Evolutionary conservation across 208 protist genomes (phyloP).

Genomic region (Willaertia magna): DNA sequence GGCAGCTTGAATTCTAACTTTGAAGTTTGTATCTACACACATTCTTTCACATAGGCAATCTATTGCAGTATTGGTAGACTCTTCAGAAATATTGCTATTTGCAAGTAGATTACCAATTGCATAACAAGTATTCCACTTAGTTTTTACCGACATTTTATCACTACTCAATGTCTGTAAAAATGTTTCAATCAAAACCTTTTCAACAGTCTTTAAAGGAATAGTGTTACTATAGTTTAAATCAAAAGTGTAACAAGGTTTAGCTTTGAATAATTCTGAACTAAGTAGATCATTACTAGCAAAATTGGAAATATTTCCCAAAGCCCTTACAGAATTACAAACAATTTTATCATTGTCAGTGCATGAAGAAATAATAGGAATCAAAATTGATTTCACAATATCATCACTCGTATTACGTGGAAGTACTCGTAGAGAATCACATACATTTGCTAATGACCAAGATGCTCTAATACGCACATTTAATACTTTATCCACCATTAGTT

Average conservation of each 20-base stretch:
- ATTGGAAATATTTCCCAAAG: background rate
- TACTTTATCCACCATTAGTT: background rate
- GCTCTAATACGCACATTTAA: background rate
- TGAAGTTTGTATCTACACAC: background rate
- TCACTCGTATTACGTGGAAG: background rate
- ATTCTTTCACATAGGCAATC: background rate
- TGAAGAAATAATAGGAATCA: background rate
- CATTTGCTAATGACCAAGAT: background rate
- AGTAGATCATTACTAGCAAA: background rate
- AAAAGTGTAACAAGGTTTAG: too few species aligned
- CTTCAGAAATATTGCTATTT: background rate
- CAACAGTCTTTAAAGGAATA: background rate
- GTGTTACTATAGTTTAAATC: background rate
- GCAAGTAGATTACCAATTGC: background rate
- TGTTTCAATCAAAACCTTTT: background rate
- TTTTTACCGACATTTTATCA: background rate
- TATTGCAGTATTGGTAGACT: background rate
- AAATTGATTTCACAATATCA: background rate
- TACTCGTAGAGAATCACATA: background rate
- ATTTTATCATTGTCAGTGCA: background rate
- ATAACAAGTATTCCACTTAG: background rate
- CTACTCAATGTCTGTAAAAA: background rate
- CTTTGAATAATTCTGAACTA: background rate
- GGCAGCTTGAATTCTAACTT: background rate
- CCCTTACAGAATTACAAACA: background rate